Base-by-base conservation (phyloP, 345 rosid species). In the rapeseed (Brassica napus) region DNA sequence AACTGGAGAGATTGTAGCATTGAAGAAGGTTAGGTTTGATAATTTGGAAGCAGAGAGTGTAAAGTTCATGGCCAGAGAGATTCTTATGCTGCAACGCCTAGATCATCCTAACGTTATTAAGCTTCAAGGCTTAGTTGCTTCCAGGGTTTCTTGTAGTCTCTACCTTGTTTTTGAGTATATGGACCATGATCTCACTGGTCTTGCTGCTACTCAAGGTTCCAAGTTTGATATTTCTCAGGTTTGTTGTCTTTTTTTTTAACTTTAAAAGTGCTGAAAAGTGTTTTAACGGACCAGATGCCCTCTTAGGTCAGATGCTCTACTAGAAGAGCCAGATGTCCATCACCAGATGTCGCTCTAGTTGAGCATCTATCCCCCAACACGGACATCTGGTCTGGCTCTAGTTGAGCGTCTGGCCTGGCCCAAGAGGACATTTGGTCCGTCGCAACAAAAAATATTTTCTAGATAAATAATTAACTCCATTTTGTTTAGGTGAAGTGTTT, bases 151-250 rank as follows among this genome's bases (percentile, higher is more conserved):
- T 0, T 87, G 89, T 81, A 89, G 97, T 76, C 90, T 94, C 75
- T 92, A 92, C 83, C 86, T 94, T 81, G 90, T 91, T 37, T 94
- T 92, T 42, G 91, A 92, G 79, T 94, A 92, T 79, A 94, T 94
- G 98, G 97, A 94, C 5, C 97, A 92, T 72, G 98, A 94, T 89
- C 92, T 94, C 58, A 69, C 98, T 1, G 98, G 98, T 24, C 90
- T 92, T 8, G 94, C 85, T 0, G 94, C 92, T 3, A 77, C 86
- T 79, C 94, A 83, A 74, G 83, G 83, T 34, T 84, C 86, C 85
- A 92, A 94, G 88, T 92, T 94, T 86, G 84, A 87, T 15, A 90
- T 90, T 80, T 83, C 98, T 81, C 98, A 92, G 97, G 98, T 92
- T 76, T 42, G 79, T 69, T 42, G 79, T 69, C 37, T 55, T 4